Evolutionary conservation across 2,329 filamentous ascomycete species (phyloP).

Genomic region (Xylariaceae sp.): DNA sequence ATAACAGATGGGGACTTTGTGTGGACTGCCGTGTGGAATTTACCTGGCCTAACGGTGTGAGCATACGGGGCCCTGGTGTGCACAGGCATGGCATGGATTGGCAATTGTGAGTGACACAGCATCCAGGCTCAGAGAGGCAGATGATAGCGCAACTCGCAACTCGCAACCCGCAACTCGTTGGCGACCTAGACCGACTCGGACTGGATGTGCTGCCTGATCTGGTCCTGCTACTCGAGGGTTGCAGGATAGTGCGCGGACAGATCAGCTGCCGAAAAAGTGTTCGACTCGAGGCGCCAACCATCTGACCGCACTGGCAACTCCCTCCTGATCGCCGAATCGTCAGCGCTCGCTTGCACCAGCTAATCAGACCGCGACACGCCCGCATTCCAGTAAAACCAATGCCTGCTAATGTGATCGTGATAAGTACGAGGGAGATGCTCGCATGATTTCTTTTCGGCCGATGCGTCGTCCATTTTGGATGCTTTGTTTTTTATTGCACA

Average conservation of each 20-base stretch:
- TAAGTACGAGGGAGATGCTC: neutral
- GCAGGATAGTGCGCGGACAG: conserved; percentile 9
- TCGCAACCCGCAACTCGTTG: too few relatives aligned
- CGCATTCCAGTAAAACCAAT: neutral
- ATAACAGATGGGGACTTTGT: neutral
- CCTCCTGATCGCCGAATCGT: conserved; percentile 8
- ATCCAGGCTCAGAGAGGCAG: neutral
- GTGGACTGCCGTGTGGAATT: neutral
- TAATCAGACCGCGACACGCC: conserved; percentile 24
- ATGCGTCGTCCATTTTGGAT: neutral
- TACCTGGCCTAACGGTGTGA: neutral
- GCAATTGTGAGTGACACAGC: conserved; percentile 15
- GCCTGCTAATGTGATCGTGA: neutral
- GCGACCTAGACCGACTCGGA: conserved; percentile 5
- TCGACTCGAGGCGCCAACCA: conserved; percentile 1
- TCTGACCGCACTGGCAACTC: neutral
- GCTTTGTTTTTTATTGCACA: neutral
- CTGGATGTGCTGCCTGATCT: conserved; percentile 8
- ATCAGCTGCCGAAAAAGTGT: conserved; percentile 1
- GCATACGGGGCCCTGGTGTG: too few relatives aligned
- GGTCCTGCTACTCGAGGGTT: conserved; percentile 2
- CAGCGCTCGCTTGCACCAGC: conserved; percentile 11
- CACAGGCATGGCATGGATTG: too few relatives aligned
- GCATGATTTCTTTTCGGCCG: conserved; percentile 12
- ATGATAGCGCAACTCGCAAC: neutral